Percentiles rank a stretch among this genome's conserved stretches.
These are phyloP conservation scores for Ogataea pini DNA, from an alignment of 805 yeast genomes.

Conservation along the genomic window DNA sequence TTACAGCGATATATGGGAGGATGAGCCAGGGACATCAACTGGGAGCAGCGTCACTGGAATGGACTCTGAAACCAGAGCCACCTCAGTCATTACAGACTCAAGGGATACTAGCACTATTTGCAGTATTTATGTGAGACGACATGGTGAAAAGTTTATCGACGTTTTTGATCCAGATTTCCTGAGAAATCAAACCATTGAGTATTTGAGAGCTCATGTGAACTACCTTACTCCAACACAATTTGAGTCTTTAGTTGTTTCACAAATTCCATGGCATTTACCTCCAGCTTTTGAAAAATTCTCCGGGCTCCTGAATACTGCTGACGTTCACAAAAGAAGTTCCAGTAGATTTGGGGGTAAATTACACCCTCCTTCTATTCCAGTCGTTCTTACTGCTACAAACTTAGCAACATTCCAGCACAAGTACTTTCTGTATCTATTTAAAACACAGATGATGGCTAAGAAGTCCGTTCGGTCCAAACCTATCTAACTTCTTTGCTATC, in stretches of 20 bases:
- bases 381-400: slow-evolving; percentile 11
- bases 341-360: neutral
- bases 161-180: slow-evolving; percentile 10
- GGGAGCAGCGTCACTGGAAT: neutral
- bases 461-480: neutral
- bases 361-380: slow-evolving; percentile 11
- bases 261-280: slow-evolving; percentile 15
- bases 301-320: neutral
- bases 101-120: neutral
- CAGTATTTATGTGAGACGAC: slow-evolving; percentile 5
- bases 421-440: slow-evolving; percentile 13
- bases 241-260: slow-evolving; percentile 12
- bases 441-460: slow-evolving; percentile 2
- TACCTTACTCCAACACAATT: slow-evolving; percentile 11
- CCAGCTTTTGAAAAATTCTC: slow-evolving; percentile 13
- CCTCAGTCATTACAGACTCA: neutral
- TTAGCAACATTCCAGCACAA: slow-evolving; percentile 18
- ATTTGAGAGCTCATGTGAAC: slow-evolving; percentile 9
- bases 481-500: neutral
- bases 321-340: neutral
- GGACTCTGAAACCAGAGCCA: neutral
- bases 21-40: neutral
- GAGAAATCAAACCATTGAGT: slow-evolving; percentile 13
- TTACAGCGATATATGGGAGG: neutral
- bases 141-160: slow-evolving; percentile 1